These are phyloP conservation scores for Coleophoma crateriformis DNA, from an alignment of 2,329 filamentous ascomycete species.

Conservation along the genomic window DNA sequence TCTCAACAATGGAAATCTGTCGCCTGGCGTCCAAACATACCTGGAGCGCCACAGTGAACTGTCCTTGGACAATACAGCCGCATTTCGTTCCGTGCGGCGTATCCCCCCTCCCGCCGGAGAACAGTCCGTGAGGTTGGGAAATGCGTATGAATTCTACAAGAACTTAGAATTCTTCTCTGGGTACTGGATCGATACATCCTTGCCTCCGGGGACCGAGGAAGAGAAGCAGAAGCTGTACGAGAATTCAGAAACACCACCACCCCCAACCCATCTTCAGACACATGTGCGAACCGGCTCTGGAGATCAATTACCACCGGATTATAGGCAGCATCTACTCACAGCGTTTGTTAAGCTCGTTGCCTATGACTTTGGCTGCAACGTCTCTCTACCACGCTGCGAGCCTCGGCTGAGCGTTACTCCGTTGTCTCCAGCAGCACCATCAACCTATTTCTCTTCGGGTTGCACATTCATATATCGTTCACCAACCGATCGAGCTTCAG, in stretches of 20 bases:
- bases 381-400: slow-evolving; percentile 49
- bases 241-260: slow-evolving; percentile 6
- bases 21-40: slow-evolving; percentile 53
- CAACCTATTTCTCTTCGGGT: slow-evolving; percentile 51
- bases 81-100: slow-evolving; percentile 56
- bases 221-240: slow-evolving; percentile 12
- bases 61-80: slow-evolving; percentile 47
- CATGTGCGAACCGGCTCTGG: slow-evolving; percentile 44
- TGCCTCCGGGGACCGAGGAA: slow-evolving; percentile 11
- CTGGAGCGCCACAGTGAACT: slow-evolving; percentile 54
- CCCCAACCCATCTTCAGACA: slow-evolving; percentile 13
- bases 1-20: slow-evolving; percentile 46
- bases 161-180: slow-evolving; percentile 52
- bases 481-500: slow-evolving; percentile 53
- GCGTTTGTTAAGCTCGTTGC: slow-evolving; percentile 59
- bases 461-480: slow-evolving; percentile 55
- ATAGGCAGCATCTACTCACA: slow-evolving; percentile 49
- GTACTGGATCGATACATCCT: slow-evolving; percentile 58
- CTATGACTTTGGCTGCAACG: slow-evolving; percentile 62
- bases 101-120: slow-evolving; percentile 49
- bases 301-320: slow-evolving; percentile 51
- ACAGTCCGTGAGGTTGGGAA: slow-evolving; percentile 49
- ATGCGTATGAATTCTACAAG: slow-evolving; percentile 61
- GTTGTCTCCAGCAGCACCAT: slow-evolving; percentile 20
- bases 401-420: slow-evolving; percentile 48